phyloP scores from a whole-genome alignment of 257 asterid species.

The Plantago ovata region DNA sequence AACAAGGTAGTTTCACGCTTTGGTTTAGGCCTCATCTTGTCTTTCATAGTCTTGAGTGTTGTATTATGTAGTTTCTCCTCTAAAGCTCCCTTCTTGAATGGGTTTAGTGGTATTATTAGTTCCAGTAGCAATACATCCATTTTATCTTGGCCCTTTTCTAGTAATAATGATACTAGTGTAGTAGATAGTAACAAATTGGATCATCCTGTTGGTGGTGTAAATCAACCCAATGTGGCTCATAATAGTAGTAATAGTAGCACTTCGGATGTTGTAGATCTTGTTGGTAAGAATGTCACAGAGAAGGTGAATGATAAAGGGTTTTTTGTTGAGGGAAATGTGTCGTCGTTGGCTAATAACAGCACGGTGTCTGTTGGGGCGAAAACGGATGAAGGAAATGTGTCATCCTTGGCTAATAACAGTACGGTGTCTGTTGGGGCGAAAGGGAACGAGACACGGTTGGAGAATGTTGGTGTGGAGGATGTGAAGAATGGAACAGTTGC shows the following conservation, averaged over 20 bases:
- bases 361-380: slow-evolving; percentile 17
- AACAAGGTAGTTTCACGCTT: slow-evolving; percentile 59
- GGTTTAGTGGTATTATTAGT: slow-evolving; percentile 37
- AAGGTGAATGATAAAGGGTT: slow-evolving; percentile 24
- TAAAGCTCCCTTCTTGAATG: slow-evolving; percentile 42
- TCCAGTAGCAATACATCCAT: slow-evolving; percentile 28
- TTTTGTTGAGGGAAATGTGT: slow-evolving; percentile 25
- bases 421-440: slow-evolving; percentile 16
- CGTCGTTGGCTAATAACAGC: slow-evolving; percentile 22
- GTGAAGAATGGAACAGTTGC: too few relatives aligned
- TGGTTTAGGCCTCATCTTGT: slow-evolving; percentile 42
- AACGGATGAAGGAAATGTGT: slow-evolving; percentile 19
- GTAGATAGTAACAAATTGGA: slow-evolving; percentile 19
- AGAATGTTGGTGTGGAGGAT: slow-evolving; percentile 15
- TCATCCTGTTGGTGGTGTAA: slow-evolving; percentile 4
- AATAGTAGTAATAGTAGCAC: slow-evolving; percentile 20
- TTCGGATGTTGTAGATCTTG: slow-evolving; percentile 25
- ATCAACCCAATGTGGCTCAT: slow-evolving; percentile 33
- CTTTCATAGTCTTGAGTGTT: slow-evolving; percentile 43
- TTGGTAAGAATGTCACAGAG: slow-evolving; percentile 29
- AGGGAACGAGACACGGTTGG: slow-evolving; percentile 20
- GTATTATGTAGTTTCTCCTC: slow-evolving; percentile 43
- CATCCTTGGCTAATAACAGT: slow-evolving; percentile 22
- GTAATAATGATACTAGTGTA: slow-evolving; percentile 18
- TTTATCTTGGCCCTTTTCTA: slow-evolving; percentile 41